These are phyloP conservation scores for Aethionema arabicum DNA, from an alignment of 345 rosid species.

Conservation along the genomic window DNA sequence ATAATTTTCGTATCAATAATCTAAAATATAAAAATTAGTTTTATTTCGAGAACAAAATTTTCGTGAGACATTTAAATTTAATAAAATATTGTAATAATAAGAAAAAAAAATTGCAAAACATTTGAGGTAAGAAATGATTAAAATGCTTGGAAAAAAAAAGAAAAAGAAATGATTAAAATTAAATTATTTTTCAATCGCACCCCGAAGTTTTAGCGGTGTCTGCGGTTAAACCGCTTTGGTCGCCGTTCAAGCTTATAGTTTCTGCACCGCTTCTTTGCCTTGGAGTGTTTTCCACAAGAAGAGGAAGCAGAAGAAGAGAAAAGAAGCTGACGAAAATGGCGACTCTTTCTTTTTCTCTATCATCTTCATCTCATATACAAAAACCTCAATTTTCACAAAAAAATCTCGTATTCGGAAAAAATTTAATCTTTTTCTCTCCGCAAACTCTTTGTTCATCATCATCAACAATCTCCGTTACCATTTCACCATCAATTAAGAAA, in stretches of 20 bases:
- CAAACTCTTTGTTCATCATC: slow-evolving; percentile 26
- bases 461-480: slow-evolving; percentile 20
- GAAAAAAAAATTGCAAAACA: no score
- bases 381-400: slow-evolving; percentile 28
- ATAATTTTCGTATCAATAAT: no score
- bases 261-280: slow-evolving; percentile 11
- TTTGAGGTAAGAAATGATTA: no score
- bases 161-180: no score
- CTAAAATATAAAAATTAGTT: no score
- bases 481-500: slow-evolving; percentile 41
- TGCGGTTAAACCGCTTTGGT: not conserved
- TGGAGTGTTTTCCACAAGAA: not conserved
- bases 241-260: not conserved
- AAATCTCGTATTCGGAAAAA: slow-evolving; percentile 25
- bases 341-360: slow-evolving; percentile 39
- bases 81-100: no score
- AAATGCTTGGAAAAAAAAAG: no score
- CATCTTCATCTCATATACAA: slow-evolving; percentile 38
- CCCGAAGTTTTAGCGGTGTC: no score
- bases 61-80: no score
- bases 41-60: no score
- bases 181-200: no score
- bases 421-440: slow-evolving; percentile 46
- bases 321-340: slow-evolving; percentile 41
- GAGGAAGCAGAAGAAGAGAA: slow-evolving; percentile 6